Percentiles rank a stretch among this genome's conserved stretches.
These are phyloP conservation scores for Leucogyrophana mollusca DNA, from an alignment of 768 basidiomycete species.

Conservation along the genomic window DNA sequence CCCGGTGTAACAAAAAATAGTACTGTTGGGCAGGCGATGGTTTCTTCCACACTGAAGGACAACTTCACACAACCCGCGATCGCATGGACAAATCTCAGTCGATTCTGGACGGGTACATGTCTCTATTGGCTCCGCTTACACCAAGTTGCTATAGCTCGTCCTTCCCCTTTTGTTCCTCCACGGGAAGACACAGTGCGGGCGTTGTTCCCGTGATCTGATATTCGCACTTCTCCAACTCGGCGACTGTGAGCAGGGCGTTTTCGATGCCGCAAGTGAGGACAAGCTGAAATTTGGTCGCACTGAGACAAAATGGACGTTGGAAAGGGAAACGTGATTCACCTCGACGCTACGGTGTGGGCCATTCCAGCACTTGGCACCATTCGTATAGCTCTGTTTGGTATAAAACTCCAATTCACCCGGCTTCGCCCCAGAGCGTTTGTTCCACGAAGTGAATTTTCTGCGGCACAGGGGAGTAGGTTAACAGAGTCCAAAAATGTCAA, in stretches of 20 bases:
- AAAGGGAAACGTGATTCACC: constrained; percentile 39
- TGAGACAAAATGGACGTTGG: constrained; percentile 2
- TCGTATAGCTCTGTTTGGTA: constrained; percentile 75
- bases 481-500: not conserved
- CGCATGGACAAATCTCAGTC: too few species aligned
- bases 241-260: constrained; percentile 73
- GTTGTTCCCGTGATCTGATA: constrained; percentile 85
- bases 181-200: constrained; percentile 72
- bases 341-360: constrained; percentile 86
- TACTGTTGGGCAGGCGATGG: too few species aligned
- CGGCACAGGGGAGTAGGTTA: constrained; percentile 4
- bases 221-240: constrained; percentile 95
- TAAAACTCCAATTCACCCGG: constrained; percentile 76
- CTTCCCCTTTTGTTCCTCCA: constrained; percentile 31
- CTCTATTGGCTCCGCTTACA: too few species aligned
- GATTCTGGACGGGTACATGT: too few species aligned
- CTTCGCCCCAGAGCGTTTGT: constrained; percentile 47
- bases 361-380: constrained; percentile 93
- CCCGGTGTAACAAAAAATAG: too few species aligned
- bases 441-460: constrained; percentile 83
- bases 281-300: constrained; percentile 46
- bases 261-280: constrained; percentile 82
- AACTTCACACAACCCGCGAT: too few species aligned
- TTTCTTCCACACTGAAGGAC: too few species aligned
- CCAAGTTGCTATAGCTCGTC: constrained; percentile 33